phyloP scores from a whole-genome alignment of 2,329 filamentous ascomycete species.

The Epichloe bromicola region DNA sequence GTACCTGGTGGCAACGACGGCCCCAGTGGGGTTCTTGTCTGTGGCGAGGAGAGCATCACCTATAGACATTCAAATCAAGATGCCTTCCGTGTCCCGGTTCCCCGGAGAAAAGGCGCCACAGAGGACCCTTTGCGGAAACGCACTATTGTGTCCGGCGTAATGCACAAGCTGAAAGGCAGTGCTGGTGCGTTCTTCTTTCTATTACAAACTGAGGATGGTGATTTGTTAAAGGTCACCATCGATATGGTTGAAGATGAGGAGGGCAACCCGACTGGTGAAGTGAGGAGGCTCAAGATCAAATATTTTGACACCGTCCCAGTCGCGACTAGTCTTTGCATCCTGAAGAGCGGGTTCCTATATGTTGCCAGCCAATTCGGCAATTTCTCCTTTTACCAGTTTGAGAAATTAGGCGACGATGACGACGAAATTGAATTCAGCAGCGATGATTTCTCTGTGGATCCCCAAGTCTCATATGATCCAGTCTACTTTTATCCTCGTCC shows the following conservation, averaged over 20 bases:
- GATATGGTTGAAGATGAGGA: constrained; percentile 77
- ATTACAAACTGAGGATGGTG: constrained; percentile 92
- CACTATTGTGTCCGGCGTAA: constrained; percentile 77
- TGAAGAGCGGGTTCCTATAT: constrained; percentile 93
- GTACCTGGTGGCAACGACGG: constrained; percentile 90
- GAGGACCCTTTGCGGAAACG: constrained; percentile 90
- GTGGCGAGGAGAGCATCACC: constrained; percentile 85
- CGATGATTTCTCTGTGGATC: constrained; percentile 69
- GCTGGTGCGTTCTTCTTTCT: constrained; percentile 92
- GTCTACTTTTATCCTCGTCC: constrained; percentile 75
- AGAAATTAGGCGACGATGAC: constrained; percentile 91
- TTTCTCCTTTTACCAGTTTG: constrained; percentile 91
- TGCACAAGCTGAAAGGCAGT: constrained; percentile 82
- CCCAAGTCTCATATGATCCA: constrained; percentile 56
- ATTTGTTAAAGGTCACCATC: constrained; percentile 90
- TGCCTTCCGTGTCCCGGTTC: constrained; percentile 78
- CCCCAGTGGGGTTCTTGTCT: constrained; percentile 89
- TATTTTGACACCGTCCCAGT: constrained; percentile 96
- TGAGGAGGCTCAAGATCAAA: constrained; percentile 77
- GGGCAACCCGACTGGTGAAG: constrained; percentile 67
- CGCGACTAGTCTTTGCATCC: constrained; percentile 74
- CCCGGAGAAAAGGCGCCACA: constrained; percentile 70
- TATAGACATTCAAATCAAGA: constrained; percentile 96
- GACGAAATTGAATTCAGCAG: constrained; percentile 79
- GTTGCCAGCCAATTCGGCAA: constrained; percentile 87